A percentile compares a stretch with the other conserved stretches of the same genome.
phyloP scores from a whole-genome alignment of 148 eudicot species.

The Camellia granthamiana region DNA sequence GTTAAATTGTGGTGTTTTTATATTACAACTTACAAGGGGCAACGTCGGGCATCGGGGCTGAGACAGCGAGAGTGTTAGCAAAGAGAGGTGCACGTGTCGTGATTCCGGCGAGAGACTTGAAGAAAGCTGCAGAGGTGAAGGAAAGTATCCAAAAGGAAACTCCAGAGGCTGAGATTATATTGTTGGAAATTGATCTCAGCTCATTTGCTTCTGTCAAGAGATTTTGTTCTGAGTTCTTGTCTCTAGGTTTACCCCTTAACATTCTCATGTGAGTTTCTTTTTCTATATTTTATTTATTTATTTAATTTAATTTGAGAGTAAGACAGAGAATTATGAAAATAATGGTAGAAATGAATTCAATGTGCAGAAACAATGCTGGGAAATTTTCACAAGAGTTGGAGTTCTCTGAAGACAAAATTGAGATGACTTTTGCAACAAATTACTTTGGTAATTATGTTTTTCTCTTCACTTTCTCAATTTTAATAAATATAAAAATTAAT shows the following conservation, averaged over 20 bases:
- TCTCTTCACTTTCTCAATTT: not conserved
- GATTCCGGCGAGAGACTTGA: conserved; percentile 72
- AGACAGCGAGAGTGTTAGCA: conserved; percentile 85
- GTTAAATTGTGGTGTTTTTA: not conserved
- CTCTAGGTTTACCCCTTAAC: conserved; percentile 75
- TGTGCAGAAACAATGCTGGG: conserved; percentile 92
- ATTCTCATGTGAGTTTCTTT: conserved; percentile 65
- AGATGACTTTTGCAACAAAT: conserved; percentile 90
- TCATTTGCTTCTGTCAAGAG: conserved; percentile 73
- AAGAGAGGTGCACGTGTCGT: conserved; percentile 75
- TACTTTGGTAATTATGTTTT: conserved; percentile 58
- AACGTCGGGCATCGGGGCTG: conserved; percentile 87
- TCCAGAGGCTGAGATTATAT: conserved; percentile 56
- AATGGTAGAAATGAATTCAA: conserved; percentile 4
- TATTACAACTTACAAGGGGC: conserved; percentile 52
- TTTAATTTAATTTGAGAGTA: not conserved
- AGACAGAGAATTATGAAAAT: not conserved
- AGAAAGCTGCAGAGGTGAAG: conserved; percentile 58
- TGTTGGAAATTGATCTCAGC: conserved; percentile 79
- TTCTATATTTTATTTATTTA: not conserved
- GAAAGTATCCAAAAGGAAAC: conserved; percentile 48
- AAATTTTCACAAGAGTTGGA: conserved; percentile 83
- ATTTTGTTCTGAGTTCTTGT: conserved; percentile 77
- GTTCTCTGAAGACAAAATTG: conserved; percentile 90
- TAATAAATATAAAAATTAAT: too few species aligned